phyloP scores from a whole-genome alignment of 192 early-diverging fungal species.

The Coemansia sp. region DNA sequence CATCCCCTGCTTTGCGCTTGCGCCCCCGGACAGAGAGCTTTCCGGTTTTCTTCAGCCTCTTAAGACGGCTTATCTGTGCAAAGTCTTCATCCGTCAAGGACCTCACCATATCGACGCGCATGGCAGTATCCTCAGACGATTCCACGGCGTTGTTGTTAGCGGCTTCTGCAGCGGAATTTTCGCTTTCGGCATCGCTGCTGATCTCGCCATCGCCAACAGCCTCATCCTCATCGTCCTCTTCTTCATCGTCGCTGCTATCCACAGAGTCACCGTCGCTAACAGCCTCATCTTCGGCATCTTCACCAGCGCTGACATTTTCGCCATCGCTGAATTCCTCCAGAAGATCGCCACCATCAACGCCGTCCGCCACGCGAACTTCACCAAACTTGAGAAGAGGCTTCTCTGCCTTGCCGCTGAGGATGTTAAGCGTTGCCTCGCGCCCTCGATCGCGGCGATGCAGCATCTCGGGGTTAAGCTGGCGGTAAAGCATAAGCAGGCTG shows the following conservation, averaged over 20 bases:
- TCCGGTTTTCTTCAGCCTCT: constrained; percentile 64
- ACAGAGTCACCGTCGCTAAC: constrained; percentile 27
- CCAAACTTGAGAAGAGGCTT: constrained; percentile 67
- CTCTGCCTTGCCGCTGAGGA: constrained; percentile 58
- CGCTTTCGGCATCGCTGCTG: constrained; percentile 48
- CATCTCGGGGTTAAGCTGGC: constrained; percentile 95
- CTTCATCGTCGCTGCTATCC: too few relatives aligned
- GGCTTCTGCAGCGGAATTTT: constrained; percentile 54
- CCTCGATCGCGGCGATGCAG: constrained; percentile 91
- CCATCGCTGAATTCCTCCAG: constrained; percentile 52
- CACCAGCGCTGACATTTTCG: not conserved
- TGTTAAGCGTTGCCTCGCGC: constrained; percentile 73
- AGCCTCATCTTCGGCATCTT: constrained; percentile 25
- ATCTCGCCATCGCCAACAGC: constrained; percentile 31
- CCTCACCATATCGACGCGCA: constrained; percentile 81
- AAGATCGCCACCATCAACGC: constrained; percentile 81
- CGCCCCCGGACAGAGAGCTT: constrained; percentile 8
- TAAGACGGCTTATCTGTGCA: constrained; percentile 75
- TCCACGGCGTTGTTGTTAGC: constrained; percentile 5
- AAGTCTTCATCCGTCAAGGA: constrained; percentile 70
- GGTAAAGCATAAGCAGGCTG: constrained; percentile 86
- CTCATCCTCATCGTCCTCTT: constrained; percentile 46
- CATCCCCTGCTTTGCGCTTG: constrained; percentile 20
- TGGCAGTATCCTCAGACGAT: not conserved
- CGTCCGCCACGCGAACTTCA: constrained; percentile 62